Percentiles rank a stretch among this genome's conserved stretches.
phyloP scores from a whole-genome alignment of 2,329 filamentous ascomycete species.

The Trichoderma harzianum region DNA sequence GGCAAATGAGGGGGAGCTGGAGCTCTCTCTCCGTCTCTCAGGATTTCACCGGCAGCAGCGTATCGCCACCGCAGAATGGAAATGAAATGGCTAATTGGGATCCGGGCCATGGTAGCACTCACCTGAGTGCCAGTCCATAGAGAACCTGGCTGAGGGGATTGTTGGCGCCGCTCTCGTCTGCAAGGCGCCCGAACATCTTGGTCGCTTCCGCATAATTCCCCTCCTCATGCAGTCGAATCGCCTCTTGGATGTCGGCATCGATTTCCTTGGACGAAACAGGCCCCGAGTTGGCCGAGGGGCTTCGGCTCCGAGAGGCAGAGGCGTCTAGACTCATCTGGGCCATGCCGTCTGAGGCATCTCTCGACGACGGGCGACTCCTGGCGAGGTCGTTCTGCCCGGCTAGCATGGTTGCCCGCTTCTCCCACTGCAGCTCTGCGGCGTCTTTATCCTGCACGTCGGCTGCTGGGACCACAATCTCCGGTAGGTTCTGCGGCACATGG shows the following conservation, averaged over 20 bases:
- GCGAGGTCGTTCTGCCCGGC: constrained; percentile 59
- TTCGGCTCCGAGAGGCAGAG: constrained; percentile 14
- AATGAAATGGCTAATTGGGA: neutral
- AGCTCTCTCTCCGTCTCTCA: neutral
- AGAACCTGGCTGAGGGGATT: constrained; percentile 94
- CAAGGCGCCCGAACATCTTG: constrained; percentile 77
- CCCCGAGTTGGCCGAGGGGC: constrained; percentile 24
- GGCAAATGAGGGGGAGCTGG: neutral
- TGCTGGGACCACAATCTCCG: constrained; percentile 59
- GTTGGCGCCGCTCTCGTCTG: constrained; percentile 78
- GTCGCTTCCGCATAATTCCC: constrained; percentile 79
- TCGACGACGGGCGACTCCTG: constrained; percentile 42
- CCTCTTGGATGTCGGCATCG: constrained; percentile 80
- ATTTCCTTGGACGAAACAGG: constrained; percentile 49
- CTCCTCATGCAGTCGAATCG: constrained; percentile 87
- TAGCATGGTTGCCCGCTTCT: constrained; percentile 86
- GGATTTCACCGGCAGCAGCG: neutral
- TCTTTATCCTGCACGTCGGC: constrained; percentile 44
- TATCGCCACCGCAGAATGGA: neutral
- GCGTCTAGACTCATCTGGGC: constrained; percentile 27
- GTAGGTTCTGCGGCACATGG: constrained; percentile 75
- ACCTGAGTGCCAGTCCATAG: constrained; percentile 88
- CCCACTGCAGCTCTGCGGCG: constrained; percentile 72
- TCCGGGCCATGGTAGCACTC: constrained; percentile 32
- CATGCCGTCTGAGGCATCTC: constrained; percentile 30